A percentile compares a stretch with the other conserved stretches of the same genome.
Conservation (phyloP, 2,329 filamentous ascomycete genomes). For the Ascochyta koolunga region DNA sequence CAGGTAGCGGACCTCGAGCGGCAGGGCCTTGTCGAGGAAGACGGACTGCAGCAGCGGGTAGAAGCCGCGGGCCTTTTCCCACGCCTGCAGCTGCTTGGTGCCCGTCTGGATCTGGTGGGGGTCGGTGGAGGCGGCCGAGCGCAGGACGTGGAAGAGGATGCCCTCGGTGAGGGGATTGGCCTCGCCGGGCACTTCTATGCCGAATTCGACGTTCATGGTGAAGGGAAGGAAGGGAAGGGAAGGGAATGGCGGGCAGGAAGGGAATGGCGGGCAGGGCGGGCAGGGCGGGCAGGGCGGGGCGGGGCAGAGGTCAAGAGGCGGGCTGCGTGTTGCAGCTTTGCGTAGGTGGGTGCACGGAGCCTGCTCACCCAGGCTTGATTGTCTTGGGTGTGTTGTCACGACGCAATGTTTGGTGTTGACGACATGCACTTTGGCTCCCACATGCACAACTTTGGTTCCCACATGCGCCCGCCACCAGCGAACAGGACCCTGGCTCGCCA, state of each 20-base stretch:
- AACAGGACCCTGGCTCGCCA: conserved; percentile 14
- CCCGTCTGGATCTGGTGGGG: conserved; percentile 58
- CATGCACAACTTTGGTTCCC: not conserved
- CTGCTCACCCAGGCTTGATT: conserved; percentile 41
- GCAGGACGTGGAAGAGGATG: conserved; percentile 56
- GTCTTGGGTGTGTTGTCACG: too few relatives aligned
- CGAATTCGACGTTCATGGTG: conserved; percentile 41
- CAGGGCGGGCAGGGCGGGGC: not conserved
- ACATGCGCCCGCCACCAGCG: not conserved
- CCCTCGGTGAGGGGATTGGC: conserved; percentile 64
- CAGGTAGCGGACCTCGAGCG: conserved; percentile 80
- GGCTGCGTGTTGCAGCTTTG: not conserved
- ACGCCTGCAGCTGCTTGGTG: conserved; percentile 59
- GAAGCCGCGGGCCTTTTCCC: conserved; percentile 56
- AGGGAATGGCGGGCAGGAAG: not conserved
- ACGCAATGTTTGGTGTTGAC: not conserved
- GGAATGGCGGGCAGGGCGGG: not conserved
- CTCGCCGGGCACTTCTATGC: conserved; percentile 80
- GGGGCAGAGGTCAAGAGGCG: too few relatives aligned
- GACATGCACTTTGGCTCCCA: too few relatives aligned
- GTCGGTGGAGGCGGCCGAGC: conserved; percentile 55
- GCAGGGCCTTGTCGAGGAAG: conserved; percentile 79
- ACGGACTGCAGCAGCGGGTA: conserved; percentile 65
- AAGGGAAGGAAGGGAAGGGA: conserved; percentile 14
- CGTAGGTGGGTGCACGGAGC: not conserved